phyloP scores from a whole-genome alignment of 768 basidiomycete species.

The Suillus fuscotomentosus region DNA sequence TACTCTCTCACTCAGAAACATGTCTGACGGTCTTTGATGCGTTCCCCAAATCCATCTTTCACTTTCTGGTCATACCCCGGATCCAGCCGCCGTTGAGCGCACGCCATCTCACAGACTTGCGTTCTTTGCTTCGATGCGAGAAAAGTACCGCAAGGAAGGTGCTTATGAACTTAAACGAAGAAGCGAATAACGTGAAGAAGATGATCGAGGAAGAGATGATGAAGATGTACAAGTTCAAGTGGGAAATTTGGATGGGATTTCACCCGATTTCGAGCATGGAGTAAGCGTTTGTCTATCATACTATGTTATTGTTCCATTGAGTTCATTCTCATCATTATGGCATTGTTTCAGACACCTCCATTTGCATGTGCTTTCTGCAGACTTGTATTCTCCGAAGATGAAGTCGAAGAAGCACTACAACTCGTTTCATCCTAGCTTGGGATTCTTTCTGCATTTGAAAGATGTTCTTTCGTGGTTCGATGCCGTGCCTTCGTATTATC shows the following conservation, averaged over 20 bases:
- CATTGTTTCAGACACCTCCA: slow-evolving; percentile 64
- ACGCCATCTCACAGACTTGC: slow-evolving; percentile 51
- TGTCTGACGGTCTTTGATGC: slow-evolving; percentile 71
- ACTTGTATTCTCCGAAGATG: slow-evolving; percentile 64
- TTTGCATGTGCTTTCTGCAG: slow-evolving; percentile 81
- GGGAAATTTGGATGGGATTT: slow-evolving; percentile 80
- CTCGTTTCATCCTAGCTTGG: slow-evolving; percentile 80
- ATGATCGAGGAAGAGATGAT: slow-evolving; percentile 82
- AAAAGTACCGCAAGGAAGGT: slow-evolving; percentile 54
- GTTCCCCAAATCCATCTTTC: slow-evolving; percentile 83
- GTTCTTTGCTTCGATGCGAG: slow-evolving; percentile 52
- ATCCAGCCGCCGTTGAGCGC: slow-evolving; percentile 28
- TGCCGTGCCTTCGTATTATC: slow-evolving; percentile 53
- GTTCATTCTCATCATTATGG: background rate
- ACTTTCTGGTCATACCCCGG: slow-evolving; percentile 82
- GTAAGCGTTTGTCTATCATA: slow-evolving; percentile 50
- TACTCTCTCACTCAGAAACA: slow-evolving; percentile 56
- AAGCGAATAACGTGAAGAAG: slow-evolving; percentile 52
- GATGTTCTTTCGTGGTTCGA: slow-evolving; percentile 83
- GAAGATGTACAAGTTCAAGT: slow-evolving; percentile 65
- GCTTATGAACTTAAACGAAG: slow-evolving; percentile 51
- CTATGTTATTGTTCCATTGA: background rate
- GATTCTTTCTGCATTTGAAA: slow-evolving; percentile 80
- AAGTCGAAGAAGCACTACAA: slow-evolving; percentile 93
- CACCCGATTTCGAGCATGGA: slow-evolving; percentile 85